Base-by-base conservation (phyloP, 352 stramenopile genomes). In the Phytophthora europaea region DNA sequence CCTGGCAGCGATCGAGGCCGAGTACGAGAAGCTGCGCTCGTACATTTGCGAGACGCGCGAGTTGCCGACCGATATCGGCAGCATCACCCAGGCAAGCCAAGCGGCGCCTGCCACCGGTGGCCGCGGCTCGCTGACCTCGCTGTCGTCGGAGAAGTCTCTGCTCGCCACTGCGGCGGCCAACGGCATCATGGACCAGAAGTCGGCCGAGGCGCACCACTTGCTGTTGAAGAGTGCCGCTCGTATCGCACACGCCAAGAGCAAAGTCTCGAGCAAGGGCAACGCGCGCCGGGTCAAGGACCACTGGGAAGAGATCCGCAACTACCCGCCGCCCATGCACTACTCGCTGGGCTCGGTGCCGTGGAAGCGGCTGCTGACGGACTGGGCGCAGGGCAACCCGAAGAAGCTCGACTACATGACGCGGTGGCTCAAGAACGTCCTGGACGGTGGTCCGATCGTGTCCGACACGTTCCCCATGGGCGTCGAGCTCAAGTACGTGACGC, bases 321-420 rank as follows among this genome's bases (percentile, higher is more conserved):
- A 81, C 65, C 85, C 90, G 6, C 84, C 87, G 31, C 65, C 90
- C 6, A 92, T 97, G 88, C 87, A 94, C 61, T 97, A 95, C 76
- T 88, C 79, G 38, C 65, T 96, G 18, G 90, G 90, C 26, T 95
- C 87, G 20, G 89, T 94, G 31, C 90, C 90, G 2, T 96, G 90
- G 88, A 97, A 97, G 74, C 87, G 90, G 5, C 57, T 96, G 70
- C 79, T 97, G 3, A 92, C 88, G 33, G 90, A 97, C 54, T 97
- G 90, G 90, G 90, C 90, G 0, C 90, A 96, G 61, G 90, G 90
- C 61, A 96, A 96, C 75, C 87, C 90, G 28, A 96, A 96, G 76
- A 96, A 96, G 65, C 75, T 96, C n/a, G 90, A 97, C 65, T 97
- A 97, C 73, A 97, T 97, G 90, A 94, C 84, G 16, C 78, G 89